phyloP scores from a whole-genome alignment of 352 stramenopile genomes.

The Globisporangium alternatum region DNA sequence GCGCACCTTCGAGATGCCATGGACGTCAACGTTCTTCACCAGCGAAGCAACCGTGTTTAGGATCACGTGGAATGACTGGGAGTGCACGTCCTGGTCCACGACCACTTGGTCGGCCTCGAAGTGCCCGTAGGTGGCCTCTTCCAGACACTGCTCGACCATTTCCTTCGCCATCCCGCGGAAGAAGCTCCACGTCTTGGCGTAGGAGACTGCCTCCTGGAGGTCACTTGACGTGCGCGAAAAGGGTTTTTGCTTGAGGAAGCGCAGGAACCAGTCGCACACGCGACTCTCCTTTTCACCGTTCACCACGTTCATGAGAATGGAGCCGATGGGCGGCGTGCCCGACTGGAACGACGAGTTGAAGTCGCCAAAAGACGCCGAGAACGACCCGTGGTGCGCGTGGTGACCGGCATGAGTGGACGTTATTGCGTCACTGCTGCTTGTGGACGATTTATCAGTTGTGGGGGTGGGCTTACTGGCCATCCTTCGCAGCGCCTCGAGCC shows the following conservation, averaged over 20 bases:
- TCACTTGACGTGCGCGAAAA: slow-evolving; percentile 23
- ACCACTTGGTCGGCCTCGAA: slow-evolving; percentile 39
- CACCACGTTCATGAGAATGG: slow-evolving; percentile 4
- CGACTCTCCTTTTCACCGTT: slow-evolving; percentile 35
- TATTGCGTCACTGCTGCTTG: not conserved
- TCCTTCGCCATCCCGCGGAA: slow-evolving; percentile 46
- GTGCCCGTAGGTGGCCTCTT: slow-evolving; percentile 31
- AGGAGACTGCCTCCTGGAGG: slow-evolving; percentile 25
- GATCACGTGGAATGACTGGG: slow-evolving; percentile 44
- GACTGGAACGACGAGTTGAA: slow-evolving; percentile 14
- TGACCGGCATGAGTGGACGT: not conserved
- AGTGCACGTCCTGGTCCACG: slow-evolving; percentile 35
- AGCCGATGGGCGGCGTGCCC: not conserved
- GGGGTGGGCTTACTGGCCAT: not conserved
- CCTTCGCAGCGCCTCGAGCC: slow-evolving; percentile 50
- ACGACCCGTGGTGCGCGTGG: slow-evolving; percentile 17
- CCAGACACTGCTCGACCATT: slow-evolving; percentile 55
- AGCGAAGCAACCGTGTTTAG: slow-evolving; percentile 39
- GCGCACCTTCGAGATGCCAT: slow-evolving; percentile 41
- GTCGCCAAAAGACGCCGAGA: slow-evolving; percentile 26
- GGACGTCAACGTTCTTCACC: slow-evolving; percentile 40
- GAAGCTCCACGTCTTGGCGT: slow-evolving; percentile 41
- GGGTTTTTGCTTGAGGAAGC: slow-evolving; percentile 36
- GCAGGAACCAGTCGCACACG: slow-evolving; percentile 35
- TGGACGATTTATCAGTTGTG: not conserved